Conservation (phyloP, 495 filamentous ascomycete genomes). For the Podospora conica region DNA sequence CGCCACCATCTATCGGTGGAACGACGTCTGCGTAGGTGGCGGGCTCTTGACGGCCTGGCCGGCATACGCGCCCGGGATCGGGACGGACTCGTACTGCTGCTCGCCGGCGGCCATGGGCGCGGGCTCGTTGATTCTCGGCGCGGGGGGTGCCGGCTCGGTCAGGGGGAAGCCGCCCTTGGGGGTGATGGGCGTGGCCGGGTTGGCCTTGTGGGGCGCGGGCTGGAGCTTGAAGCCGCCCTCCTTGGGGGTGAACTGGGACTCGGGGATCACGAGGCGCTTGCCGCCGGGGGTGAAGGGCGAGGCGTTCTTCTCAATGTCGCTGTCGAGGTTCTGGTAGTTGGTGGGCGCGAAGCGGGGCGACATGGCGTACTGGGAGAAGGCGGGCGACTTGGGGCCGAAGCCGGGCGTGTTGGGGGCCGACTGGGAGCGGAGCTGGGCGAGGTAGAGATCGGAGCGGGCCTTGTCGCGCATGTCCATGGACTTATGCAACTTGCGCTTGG, state of each 20-base stretch:
- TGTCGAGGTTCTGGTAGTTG: conserved; percentile 39
- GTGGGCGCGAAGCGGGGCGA: conserved; percentile 51
- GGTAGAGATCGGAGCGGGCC: conserved; percentile 88
- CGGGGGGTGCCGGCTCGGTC: conserved; percentile 14
- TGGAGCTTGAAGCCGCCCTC: conserved; percentile 68
- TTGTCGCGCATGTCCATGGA: conserved; percentile 94
- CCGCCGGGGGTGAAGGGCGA: conserved; percentile 44
- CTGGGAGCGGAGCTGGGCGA: conserved; percentile 86
- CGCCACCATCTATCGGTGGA: conserved; percentile 20
- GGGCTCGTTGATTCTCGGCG: conserved; percentile 31
- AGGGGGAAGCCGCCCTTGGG: conserved; percentile 45
- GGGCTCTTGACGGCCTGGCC: conserved; percentile 41
- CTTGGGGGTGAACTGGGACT: conserved; percentile 38
- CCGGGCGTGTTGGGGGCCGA: conserved; percentile 93
- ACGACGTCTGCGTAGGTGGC: conserved; percentile 34
- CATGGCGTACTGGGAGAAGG: conserved; percentile 47
- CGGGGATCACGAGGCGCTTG: conserved; percentile 36
- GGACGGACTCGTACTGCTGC: conserved; percentile 59
- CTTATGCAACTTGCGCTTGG: conserved; percentile 88
- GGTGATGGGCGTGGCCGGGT: conserved; percentile 64
- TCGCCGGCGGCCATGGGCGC: conserved; percentile 55
- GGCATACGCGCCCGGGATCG: conserved; percentile 59
- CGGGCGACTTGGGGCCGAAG: conserved; percentile 60
- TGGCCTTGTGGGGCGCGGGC: conserved; percentile 70
- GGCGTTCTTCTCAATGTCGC: conserved; percentile 40